Evolutionary conservation across 2,329 filamentous ascomycete genomes (phyloP), one percentile per base, ranked within the genome.

Genomic region (Xylaria sp.): DNA sequence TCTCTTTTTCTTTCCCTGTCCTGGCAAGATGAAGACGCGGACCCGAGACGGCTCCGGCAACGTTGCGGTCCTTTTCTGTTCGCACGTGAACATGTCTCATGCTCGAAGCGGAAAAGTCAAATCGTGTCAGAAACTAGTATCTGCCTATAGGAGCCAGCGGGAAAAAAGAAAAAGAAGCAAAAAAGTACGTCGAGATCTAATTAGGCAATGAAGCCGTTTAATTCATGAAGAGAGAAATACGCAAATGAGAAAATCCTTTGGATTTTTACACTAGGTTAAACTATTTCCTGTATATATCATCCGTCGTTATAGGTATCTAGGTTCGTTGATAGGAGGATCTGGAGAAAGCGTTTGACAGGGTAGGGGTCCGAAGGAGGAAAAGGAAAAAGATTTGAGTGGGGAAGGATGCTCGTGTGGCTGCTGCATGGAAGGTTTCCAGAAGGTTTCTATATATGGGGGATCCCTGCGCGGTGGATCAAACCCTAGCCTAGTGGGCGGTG

Each of bases 361-460:
- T 52, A 63, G 54, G 63, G 5, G 51, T 54, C 51, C 28, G 28
- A 54, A 54, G 28, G 15, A 15, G 13, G 25, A 58, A 46, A 43
- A 43, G 6, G 25, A 18, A 25, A 43, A 18, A 43, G 56, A 36
- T 33, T 31, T 59, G n/a, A 41, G 55, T 31, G 36, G 48, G 39
- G 54, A 56, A 60, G 54, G 55, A 33, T 13, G 55, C 13, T 39
- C 25, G 36, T 43, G 51, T 58, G 25, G 49, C 36, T 59, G 66
- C 73, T 75, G 75, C 75, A 77, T 76, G 65, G 75, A 77, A 77
- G 71, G 68, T 72, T 76, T 77, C 74, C 75, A 77, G 75, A 77
- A 76, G 68, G 41, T 54, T 67, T 72, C 71, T 66, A 48, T 49
- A 62, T 66, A n/a, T 69, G 66, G 70, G 41, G 41, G 41, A n/a